These are phyloP conservation scores for Spergularia bocconei DNA, from an alignment of 148 eudicot species.

Conservation along the genomic window DNA sequence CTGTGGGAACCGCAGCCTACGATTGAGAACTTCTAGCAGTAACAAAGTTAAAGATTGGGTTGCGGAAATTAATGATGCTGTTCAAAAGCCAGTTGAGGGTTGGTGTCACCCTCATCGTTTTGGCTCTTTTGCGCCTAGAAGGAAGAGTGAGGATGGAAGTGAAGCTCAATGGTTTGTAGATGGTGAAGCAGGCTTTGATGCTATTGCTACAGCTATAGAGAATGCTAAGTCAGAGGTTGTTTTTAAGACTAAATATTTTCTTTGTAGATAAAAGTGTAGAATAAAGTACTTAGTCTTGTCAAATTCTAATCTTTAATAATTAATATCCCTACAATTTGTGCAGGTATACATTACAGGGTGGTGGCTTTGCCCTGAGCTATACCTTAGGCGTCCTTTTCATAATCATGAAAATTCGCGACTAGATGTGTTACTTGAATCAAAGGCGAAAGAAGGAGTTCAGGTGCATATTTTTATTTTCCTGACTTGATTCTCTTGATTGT, in stretches of 20 bases:
- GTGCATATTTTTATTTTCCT: slow-evolving; percentile 28
- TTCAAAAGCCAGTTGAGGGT: slow-evolving; percentile 78
- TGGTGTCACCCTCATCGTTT: slow-evolving; percentile 97
- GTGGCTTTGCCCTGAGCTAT: slow-evolving; percentile 99
- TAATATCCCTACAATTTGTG: slow-evolving; percentile 25
- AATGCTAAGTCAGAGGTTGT: slow-evolving; percentile 90
- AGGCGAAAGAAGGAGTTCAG: slow-evolving; percentile 98
- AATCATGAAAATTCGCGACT: slow-evolving; percentile 64
- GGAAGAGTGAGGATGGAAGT: slow-evolving; percentile 91
- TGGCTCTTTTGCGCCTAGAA: slow-evolving; percentile 84
- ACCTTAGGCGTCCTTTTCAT: slow-evolving; percentile 75
- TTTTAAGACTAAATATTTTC: slow-evolving; percentile 4
- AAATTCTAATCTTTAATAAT: not conserved
- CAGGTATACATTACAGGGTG: slow-evolving; percentile 97
- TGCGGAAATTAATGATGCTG: slow-evolving; percentile 78
- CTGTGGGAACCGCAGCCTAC: slow-evolving; percentile 63
- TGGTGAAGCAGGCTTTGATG: slow-evolving; percentile 84
- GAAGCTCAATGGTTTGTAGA: slow-evolving; percentile 99
- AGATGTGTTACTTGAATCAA: slow-evolving; percentile 83
- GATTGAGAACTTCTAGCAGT: slow-evolving; percentile 61
- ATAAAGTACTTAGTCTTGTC: not conserved
- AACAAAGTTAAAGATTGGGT: slow-evolving; percentile 87
- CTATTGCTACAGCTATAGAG: slow-evolving; percentile 92
- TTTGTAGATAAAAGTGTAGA: not conserved
- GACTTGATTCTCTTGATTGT: not conserved